These are phyloP conservation scores for Neurospora pannonica DNA, from an alignment of 495 filamentous ascomycete species.

Conservation along the genomic window DNA sequence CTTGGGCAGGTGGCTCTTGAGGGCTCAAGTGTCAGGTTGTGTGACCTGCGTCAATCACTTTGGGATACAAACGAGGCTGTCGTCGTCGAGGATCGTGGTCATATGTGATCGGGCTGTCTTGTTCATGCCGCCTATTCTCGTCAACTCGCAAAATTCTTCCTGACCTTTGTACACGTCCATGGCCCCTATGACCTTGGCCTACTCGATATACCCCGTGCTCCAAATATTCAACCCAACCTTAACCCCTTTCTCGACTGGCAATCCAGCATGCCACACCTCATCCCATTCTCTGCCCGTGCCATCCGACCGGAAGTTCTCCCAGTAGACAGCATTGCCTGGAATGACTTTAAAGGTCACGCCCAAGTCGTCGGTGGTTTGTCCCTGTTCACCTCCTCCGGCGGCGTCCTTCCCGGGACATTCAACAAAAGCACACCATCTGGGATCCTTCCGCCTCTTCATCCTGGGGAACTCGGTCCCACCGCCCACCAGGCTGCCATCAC, in stretches of 20 bases:
- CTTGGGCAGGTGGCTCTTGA: neutral
- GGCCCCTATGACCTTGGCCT: neutral
- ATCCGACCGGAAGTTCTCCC: slow-evolving; percentile 41
- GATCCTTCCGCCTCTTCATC: slow-evolving; percentile 17
- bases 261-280: slow-evolving; percentile 40
- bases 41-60: neutral
- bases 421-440: slow-evolving; percentile 35
- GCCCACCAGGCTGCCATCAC: slow-evolving; percentile 21
- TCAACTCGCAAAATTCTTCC: neutral
- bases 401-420: slow-evolving; percentile 19
- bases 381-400: slow-evolving; percentile 1
- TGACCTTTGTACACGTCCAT: neutral
- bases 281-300: slow-evolving; percentile 33
- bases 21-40: neutral
- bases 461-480: slow-evolving; percentile 38
- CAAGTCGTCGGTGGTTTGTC: neutral
- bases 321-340: slow-evolving; percentile 39
- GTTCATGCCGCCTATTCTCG: neutral
- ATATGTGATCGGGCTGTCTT: neutral
- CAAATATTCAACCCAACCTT: slow-evolving; percentile 42
- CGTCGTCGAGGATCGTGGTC: neutral
- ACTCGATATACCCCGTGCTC: slow-evolving; percentile 31
- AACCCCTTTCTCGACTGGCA: slow-evolving; percentile 32
- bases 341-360: slow-evolving; percentile 32
- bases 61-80: neutral